Conservation (phyloP, 2,329 filamentous ascomycete genomes). For the Camillea tinctor region DNA sequence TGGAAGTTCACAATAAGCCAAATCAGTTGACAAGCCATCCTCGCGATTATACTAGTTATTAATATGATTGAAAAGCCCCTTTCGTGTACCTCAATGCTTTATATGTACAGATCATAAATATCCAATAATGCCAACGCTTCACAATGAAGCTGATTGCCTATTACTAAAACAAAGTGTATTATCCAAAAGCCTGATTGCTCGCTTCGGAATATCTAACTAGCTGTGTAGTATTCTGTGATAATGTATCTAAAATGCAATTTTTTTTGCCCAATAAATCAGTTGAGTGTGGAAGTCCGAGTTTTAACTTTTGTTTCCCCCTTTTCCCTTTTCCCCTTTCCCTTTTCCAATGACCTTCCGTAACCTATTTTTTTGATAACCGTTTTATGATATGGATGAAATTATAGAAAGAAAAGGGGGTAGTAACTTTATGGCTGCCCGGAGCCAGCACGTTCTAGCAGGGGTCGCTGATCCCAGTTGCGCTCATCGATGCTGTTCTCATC, state of each 20-base stretch:
- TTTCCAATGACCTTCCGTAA: background rate
- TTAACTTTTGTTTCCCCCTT: conserved; percentile 1
- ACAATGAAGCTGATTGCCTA: background rate
- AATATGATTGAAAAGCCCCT: background rate
- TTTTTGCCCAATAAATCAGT: background rate
- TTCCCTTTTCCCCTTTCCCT: background rate
- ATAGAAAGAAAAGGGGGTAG: background rate
- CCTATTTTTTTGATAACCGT: background rate
- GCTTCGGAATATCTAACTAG: background rate
- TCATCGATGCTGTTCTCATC: conserved; percentile 25
- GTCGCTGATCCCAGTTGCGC: conserved; percentile 28
- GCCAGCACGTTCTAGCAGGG: conserved; percentile 29
- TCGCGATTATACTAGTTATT: background rate
- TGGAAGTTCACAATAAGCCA: background rate
- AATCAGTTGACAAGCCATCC: background rate
- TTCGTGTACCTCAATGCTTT: background rate
- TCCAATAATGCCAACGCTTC: background rate
- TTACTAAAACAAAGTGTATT: background rate
- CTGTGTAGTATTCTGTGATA: background rate
- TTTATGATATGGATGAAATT: background rate
- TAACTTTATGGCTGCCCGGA: conserved; percentile 20
- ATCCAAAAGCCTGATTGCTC: background rate
- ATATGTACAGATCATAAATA: background rate
- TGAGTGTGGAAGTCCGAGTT: background rate
- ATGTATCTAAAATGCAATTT: background rate